Evolutionary conservation across 371 early-diverging fungal genomes (phyloP), one percentile per base, ranked within the genome.

Genomic region (Globomyces sp.): DNA sequence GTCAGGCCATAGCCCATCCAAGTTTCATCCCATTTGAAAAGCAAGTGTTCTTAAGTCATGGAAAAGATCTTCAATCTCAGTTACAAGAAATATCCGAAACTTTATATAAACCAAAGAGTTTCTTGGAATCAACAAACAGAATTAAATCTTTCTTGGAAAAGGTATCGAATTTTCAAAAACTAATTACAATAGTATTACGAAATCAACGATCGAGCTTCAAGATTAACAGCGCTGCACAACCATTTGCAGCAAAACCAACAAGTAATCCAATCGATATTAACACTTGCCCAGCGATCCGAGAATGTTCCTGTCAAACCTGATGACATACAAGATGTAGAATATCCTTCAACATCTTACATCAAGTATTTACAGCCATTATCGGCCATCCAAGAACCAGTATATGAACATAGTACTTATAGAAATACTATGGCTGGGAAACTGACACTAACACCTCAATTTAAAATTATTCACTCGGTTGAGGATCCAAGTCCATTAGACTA

Each of bases 1-100:
- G 66, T 13, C 73, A 71, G 52, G 77, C 77, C 0, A 57, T 62
- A 3, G 73, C 77, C 11, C 77, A 77, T 60, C 77, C 77, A 13
- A 6, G 9, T 4, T 74, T 68, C 57, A 65, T 75, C 34, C 68
- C 68, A 10, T 75, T 77, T 57, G 62, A 41, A 37, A 53, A 75
- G 47, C 49, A 58, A 37, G 75, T 70, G 3, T 59, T 68, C 58
- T 60, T 77, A n/a, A 69, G 69, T 24, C 75, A 77, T 53, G 77
- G 75, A 0, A 65, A 57, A 6, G 77, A 77, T 4, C 66, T 70
- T 43, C 41, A 58, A 34, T 52, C 57, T 10, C 47, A 43, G 47
- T 48, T 75, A 49, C 65, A 75, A 49, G 68, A 70, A 8, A 55
- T 65, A 3, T 5, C 47, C 11, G 68, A 69, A 3, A 48, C n/a